phyloP scores from a whole-genome alignment of 2,329 filamentous ascomycete genomes.

The Diaporthe longicolla region DNA sequence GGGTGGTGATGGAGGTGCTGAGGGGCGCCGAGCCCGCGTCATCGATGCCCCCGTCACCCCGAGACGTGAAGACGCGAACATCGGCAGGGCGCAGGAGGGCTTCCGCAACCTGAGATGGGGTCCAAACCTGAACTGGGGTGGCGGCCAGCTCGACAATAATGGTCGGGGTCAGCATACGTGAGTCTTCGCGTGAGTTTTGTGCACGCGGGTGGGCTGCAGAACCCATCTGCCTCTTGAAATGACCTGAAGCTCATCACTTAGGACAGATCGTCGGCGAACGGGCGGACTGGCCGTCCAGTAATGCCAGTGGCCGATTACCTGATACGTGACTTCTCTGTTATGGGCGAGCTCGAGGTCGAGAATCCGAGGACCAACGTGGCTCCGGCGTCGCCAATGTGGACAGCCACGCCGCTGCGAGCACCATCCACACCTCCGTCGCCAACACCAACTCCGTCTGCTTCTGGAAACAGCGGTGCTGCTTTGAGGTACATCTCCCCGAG shows the following conservation, averaged over 20 bases:
- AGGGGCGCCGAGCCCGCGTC: not conserved
- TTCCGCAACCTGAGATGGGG: no score
- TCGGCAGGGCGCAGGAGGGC: not conserved
- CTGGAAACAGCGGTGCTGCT: not conserved
- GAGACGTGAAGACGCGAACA: not conserved
- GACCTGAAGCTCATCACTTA: not conserved
- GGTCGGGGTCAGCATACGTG: not conserved
- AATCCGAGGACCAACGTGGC: not conserved
- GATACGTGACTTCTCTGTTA: fast-evolving
- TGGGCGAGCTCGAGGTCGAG: not conserved
- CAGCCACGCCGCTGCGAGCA: not conserved
- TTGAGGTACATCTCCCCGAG: not conserved
- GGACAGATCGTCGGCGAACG: conserved; percentile 2
- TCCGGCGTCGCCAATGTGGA: not conserved
- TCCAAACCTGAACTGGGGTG: no score
- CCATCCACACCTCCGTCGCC: not conserved
- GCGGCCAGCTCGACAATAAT: not conserved
- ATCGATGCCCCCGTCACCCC: not conserved
- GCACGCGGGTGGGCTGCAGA: not conserved
- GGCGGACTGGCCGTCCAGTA: not conserved
- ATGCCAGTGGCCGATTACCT: not conserved
- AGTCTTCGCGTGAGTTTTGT: not conserved
- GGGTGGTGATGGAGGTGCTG: not conserved
- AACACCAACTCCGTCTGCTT: not conserved
- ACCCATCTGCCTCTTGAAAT: no score